Base-by-base conservation (phyloP, 352 stramenopile species). In the Pythium scleroteichum region DNA sequence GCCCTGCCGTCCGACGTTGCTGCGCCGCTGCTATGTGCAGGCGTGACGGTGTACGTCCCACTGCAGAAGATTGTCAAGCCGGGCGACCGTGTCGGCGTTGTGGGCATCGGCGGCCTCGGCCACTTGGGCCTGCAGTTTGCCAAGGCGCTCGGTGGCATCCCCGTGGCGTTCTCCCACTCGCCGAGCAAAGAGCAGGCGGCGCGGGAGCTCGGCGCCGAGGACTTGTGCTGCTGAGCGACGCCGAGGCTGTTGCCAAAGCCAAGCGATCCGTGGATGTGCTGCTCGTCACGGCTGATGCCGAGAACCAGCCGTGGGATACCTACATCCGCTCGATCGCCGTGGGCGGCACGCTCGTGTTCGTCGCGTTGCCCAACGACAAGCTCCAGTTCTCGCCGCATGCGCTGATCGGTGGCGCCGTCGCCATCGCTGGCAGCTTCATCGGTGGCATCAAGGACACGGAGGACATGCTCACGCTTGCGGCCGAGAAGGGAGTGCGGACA, bases 71-170 rank as follows among this genome's bases (percentile, higher is more conserved):
- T 68, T 54, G 69, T 72, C 22, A 45, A 75, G 53, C 17, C 55
- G 12, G 68, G 66, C 26, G 33, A 74, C 22, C 68, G 62, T 7
- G 62, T 93, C 6, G 80, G 62, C 32, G 64, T 93, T 17, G 70
- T 77, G 2, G 83, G 83, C 22, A 71, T 90, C 53, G 83, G 82
- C 42, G 83, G 82, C 24, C 66, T 92, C 16, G 83, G 83, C 33
- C 83, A 92, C 57, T 76, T 92, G 61, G 79, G 58, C 12, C 53
- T 92, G 27, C 87, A 91, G 66, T 75, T 91, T 42, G 77, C 69
- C 24, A 64, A 70, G 6, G 80, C 75, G 10, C 71, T 92, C 24
- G 78, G 75, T 26, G 57, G 51, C 8, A 56, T 77, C 19, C 65
- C 80, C 0, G 76, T 73, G 16, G 77, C 80, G 4, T 50, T 93